phyloP scores from a whole-genome alignment of 108 stramenopile species.

The Discostella stelligeroides region DNA sequence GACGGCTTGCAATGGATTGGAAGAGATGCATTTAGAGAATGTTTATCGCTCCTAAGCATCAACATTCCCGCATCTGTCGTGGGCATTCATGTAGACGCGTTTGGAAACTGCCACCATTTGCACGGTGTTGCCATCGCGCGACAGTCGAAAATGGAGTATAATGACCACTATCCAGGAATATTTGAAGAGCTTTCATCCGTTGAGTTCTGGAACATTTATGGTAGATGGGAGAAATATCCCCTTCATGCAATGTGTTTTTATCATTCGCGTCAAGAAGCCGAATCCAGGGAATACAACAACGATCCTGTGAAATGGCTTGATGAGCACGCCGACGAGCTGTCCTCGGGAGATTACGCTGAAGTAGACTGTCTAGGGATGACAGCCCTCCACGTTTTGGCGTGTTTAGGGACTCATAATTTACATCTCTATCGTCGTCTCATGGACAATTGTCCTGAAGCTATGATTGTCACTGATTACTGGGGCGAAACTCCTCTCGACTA shows the following conservation, averaged over 20 bases:
- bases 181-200: background rate
- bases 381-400: background rate
- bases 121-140: background rate
- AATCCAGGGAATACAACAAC: too few relatives aligned
- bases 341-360: background rate
- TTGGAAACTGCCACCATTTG: background rate
- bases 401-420: background rate
- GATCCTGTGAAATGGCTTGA: too few relatives aligned
- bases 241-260: background rate
- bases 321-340: too few relatives aligned
- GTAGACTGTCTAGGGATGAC: background rate
- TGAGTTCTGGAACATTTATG: background rate
- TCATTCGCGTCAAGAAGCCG: too few relatives aligned
- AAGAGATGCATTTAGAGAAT: background rate
- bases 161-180: background rate
- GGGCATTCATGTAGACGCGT: background rate
- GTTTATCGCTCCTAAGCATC: background rate
- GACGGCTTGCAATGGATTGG: background rate
- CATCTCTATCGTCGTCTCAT: background rate
- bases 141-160: background rate
- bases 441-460: background rate
- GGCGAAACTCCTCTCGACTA: background rate
- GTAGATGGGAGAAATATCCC: background rate
- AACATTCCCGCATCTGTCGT: background rate
- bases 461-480: background rate